These are phyloP conservation scores for Candida endomychidarum DNA, from an alignment of 805 yeast genomes.

Conservation along the genomic window DNA sequence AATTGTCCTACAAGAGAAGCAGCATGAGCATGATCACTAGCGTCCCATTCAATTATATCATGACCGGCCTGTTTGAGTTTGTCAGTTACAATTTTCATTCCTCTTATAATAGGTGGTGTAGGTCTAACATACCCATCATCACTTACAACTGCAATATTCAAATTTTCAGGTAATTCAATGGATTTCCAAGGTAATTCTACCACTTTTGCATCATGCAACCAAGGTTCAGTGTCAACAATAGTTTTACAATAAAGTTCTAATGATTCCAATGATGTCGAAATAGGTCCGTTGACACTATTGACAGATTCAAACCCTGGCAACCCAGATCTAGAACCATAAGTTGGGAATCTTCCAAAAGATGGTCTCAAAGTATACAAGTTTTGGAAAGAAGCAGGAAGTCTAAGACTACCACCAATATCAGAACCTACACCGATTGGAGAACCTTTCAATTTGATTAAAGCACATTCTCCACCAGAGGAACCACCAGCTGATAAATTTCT, in stretches of 20 bases:
- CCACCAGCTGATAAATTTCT: constrained; percentile 42
- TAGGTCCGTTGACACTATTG: constrained; percentile 56
- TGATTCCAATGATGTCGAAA: constrained; percentile 12
- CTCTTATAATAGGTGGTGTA: constrained; percentile 64
- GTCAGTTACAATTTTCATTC: constrained; percentile 50
- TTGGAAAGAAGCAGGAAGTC: constrained; percentile 45
- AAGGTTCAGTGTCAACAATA: constrained; percentile 54
- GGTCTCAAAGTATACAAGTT: constrained; percentile 43
- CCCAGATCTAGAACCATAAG: constrained; percentile 49
- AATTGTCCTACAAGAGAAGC: constrained; percentile 55
- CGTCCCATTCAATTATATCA: constrained; percentile 53
- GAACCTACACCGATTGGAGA: constrained; percentile 41
- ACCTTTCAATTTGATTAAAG: constrained; percentile 42
- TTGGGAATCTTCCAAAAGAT: constrained; percentile 34
- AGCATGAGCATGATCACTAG: constrained; percentile 57
- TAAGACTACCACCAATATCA: constrained; percentile 45
- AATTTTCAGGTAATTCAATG: constrained; percentile 38
- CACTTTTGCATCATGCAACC: constrained; percentile 51
- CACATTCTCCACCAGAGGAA: constrained; percentile 46
- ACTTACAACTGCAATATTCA: constrained; percentile 55
- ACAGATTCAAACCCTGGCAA: constrained; percentile 67
- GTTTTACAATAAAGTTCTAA: constrained; percentile 16
- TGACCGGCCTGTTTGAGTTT: constrained; percentile 60
- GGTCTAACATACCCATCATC: constrained; percentile 71
- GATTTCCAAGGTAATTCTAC: constrained; percentile 55